Evolutionary conservation across 2,329 filamentous ascomycete genomes (phyloP), one percentile per base, ranked within the genome.

Genomic region (Fusarium hostae): DNA sequence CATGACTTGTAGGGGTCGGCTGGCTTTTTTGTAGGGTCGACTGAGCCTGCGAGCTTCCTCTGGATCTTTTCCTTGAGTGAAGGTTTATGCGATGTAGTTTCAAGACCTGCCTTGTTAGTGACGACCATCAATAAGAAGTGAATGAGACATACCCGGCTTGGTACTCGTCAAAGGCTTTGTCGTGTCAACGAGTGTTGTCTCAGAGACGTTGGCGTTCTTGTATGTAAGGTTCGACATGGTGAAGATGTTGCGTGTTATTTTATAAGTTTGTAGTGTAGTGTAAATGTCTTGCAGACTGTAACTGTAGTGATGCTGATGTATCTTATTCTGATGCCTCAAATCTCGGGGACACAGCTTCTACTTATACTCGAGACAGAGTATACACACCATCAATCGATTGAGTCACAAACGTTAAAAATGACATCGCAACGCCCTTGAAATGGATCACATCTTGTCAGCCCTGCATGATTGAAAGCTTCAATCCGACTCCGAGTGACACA

Each of bases 1-100:
- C 75, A 77, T 9, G 72, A 75, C 68, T 76, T 76, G 45, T 59
- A 65, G 6, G 73, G 72, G 13, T 77, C 72, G 18, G 59, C 70
- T 7, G 59, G 67, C 57, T 63, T 74, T 55, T 73, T 71, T 35
- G 67, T 57, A 22, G 75, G 75, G 41, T 76, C 73, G 26, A 71
- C 59, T 6, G 73, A 73, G 6, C 67, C 60, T 18, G 50, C 55
- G 9, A 77, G 61, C 61, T 75, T 77, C 35, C 59, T 58, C 66
- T 74, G 69, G 60, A 77, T 56, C 73, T 69, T 77, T 4, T 70
- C 51, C 56, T 74, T 76, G 35, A 77, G 63, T 12, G 63, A 71
- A 28, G 57, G 59, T 41, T 77, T 77, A 13, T 71, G 35, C 0
- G 39, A 9, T 16, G 54, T 8, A 11, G 55, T 55, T 34, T 70